Conservation (phyloP, 441 rosid species). For the Codiaeum variegatum region DNA sequence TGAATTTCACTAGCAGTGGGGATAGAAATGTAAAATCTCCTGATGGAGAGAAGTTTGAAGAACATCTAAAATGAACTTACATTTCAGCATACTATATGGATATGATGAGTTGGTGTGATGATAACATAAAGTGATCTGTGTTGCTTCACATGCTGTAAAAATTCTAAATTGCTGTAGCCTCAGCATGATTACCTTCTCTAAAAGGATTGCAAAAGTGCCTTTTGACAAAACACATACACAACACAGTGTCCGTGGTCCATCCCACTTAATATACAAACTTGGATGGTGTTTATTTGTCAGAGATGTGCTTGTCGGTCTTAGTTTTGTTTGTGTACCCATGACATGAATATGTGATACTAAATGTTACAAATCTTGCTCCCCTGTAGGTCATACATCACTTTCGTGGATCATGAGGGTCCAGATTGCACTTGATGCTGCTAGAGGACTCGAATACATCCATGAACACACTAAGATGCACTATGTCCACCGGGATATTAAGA, state of each 20-base stretch:
- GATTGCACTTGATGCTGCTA: constrained; percentile 86
- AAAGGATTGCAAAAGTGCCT: too few relatives aligned
- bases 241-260: neutral
- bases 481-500: constrained; percentile 94
- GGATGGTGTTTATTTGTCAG: neutral
- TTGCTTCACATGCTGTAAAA: neutral
- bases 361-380: constrained; percentile 11
- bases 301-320: neutral
- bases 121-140: neutral
- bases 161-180: too few relatives aligned
- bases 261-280: neutral
- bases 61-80: neutral
- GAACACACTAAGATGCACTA: constrained; percentile 93
- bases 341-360: neutral
- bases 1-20: constrained; percentile 1
- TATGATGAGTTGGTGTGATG: neutral
- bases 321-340: neutral
- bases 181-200: neutral
- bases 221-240: too few relatives aligned
- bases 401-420: constrained; percentile 95
- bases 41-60: neutral
- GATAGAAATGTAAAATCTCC: neutral
- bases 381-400: constrained; percentile 75
- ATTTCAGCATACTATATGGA: neutral
- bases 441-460: constrained; percentile 95